phyloP scores from a whole-genome alignment of 441 rosid species.

The Daphne laureola region DNA sequence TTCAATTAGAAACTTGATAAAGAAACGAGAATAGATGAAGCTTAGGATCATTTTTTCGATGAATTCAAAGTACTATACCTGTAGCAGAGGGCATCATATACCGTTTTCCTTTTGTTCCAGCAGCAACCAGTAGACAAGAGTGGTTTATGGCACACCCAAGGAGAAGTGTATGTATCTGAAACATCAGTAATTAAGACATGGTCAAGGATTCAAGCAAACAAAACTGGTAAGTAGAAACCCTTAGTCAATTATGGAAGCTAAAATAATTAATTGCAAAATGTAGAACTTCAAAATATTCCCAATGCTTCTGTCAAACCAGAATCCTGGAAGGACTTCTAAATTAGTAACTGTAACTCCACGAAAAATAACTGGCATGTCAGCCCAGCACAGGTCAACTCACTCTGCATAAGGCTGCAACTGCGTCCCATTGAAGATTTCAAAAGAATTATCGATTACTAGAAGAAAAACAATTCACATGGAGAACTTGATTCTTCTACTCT shows the following conservation, averaged over 20 bases:
- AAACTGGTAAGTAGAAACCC: too few relatives aligned
- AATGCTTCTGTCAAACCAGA: too few relatives aligned
- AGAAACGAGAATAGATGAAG: conserved; percentile 1
- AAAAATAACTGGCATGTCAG: too few relatives aligned
- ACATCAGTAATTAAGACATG: conserved; percentile 10
- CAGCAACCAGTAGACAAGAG: conserved; percentile 73
- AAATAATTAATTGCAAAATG: neutral
- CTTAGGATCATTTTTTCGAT: neutral
- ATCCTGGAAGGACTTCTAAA: too few relatives aligned
- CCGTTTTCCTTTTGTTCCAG: conserved; percentile 75
- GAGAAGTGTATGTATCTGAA: conserved; percentile 68
- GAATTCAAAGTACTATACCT: conserved; percentile 33
- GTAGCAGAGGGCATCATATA: conserved; percentile 87
- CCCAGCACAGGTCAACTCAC: too few relatives aligned
- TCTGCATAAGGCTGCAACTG: too few relatives aligned
- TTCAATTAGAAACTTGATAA: conserved; percentile 5
- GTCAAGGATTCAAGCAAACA: conserved; percentile 1
- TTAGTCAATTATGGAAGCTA: too few relatives aligned
- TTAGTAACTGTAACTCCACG: too few relatives aligned
- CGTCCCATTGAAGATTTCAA: too few relatives aligned
- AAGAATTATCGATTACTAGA: too few relatives aligned
- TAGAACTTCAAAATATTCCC: neutral
- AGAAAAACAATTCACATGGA: too few relatives aligned
- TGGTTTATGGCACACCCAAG: conserved; percentile 79
- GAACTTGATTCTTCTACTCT: too few relatives aligned